phyloP scores from a whole-genome alignment of 441 rosid genomes.

The Aquilaria agallochum region DNA sequence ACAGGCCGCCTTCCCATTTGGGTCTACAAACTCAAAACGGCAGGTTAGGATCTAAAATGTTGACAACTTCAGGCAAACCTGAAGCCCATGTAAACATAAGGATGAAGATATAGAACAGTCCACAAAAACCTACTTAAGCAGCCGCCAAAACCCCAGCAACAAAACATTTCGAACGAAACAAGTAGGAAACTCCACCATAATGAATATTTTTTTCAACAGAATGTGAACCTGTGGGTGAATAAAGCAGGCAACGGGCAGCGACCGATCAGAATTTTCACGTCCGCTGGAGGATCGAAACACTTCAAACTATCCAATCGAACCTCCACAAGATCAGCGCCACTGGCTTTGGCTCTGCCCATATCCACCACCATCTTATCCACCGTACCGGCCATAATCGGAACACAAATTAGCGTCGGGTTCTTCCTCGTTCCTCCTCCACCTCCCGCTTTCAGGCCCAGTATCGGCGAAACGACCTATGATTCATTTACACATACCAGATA shows the following conservation, averaged over 20 bases:
- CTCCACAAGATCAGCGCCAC: slow-evolving; percentile 87
- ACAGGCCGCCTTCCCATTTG: slow-evolving; percentile 93
- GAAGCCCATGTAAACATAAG: not conserved
- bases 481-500: not conserved
- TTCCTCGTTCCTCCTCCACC: slow-evolving; percentile 26
- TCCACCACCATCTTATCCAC: slow-evolving; percentile 50
- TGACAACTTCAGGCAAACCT: not conserved
- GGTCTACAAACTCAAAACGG: slow-evolving; percentile 45
- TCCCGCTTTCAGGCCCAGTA: slow-evolving; percentile 23
- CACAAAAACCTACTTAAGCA: not conserved
- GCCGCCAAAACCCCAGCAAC: not conserved
- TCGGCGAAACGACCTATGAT: slow-evolving; percentile 37
- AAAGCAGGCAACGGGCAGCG: slow-evolving; percentile 73
- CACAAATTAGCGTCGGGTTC: slow-evolving; percentile 72
- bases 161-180: no score
- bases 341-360: slow-evolving; percentile 49
- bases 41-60: not conserved
- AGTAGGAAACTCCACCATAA: not conserved
- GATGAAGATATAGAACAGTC: no score
- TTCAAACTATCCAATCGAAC: slow-evolving; percentile 75
- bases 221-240: slow-evolving; percentile 76
- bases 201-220: not conserved
- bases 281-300: slow-evolving; percentile 38
- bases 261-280: slow-evolving; percentile 44
- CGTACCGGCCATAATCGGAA: slow-evolving; percentile 75